Conservation (phyloP, 805 yeast species). For the Peterozyma xylosa region DNA sequence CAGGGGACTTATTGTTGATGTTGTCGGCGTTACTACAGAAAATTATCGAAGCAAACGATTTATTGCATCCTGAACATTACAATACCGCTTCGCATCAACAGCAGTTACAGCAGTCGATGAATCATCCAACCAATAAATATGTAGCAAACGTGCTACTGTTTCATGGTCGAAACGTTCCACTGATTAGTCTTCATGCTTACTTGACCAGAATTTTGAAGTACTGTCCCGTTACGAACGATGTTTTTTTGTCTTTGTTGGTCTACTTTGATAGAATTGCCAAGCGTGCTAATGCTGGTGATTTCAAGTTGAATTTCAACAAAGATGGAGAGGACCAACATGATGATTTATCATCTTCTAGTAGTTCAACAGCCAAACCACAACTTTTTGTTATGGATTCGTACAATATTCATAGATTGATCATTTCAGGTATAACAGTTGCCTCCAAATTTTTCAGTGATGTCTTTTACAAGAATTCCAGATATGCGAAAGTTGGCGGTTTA, state of each 20-base stretch:
- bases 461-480: conserved; percentile 87
- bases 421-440: conserved; percentile 92
- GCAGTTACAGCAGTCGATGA: conserved; percentile 12
- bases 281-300: conserved; percentile 52
- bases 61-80: conserved; percentile 63
- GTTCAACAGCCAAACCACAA: conserved; percentile 32
- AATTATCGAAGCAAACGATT: conserved; percentile 86
- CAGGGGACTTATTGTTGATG: conserved; percentile 76
- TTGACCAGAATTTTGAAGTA: conserved; percentile 85
- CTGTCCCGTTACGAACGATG: conserved; percentile 98
- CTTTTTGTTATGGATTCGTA: conserved; percentile 92
- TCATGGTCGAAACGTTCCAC: conserved; percentile 94
- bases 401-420: conserved; percentile 88
- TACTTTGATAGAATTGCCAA: conserved; percentile 93
- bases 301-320: conserved; percentile 9
- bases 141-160: conserved; percentile 76
- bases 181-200: conserved; percentile 87
- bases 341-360: conserved; percentile 6
- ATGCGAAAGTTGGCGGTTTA: conserved; percentile 93
- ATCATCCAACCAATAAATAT: conserved; percentile 32
- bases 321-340: conserved; percentile 15
- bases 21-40: conserved; percentile 76
- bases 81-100: conserved; percentile 23
- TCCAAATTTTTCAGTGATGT: conserved; percentile 93
- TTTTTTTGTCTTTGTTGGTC: conserved; percentile 80